Evolutionary conservation across 1,284 basidiomycete genomes (phyloP).

Genomic region (Sutorius eximius): DNA sequence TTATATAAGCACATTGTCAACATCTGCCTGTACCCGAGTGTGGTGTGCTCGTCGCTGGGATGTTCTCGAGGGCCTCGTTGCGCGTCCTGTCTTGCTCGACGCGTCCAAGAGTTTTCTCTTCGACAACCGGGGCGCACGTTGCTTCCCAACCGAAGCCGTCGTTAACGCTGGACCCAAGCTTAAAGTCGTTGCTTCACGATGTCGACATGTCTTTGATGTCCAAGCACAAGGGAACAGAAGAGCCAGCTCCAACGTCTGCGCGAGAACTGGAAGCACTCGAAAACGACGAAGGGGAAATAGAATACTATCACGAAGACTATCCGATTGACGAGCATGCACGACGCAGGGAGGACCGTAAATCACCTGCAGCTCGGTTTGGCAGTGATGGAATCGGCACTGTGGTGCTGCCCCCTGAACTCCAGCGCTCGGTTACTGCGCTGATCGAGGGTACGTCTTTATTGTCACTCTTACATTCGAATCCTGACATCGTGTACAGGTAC

Average conservation of each 20-base stretch:
- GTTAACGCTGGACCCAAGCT: conserved; percentile 62
- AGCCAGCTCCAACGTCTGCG: conserved; percentile 11
- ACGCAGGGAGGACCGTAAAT: conserved; percentile 56
- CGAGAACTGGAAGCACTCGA: conserved; percentile 59
- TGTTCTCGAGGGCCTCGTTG: conserved; percentile 27
- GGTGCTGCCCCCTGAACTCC: conserved; percentile 68
- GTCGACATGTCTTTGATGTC: conserved; percentile 61
- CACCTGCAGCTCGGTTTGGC: conserved; percentile 79
- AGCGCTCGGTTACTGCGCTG: conserved; percentile 54
- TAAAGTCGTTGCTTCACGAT: conserved; percentile 60
- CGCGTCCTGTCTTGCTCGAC: conserved; percentile 25
- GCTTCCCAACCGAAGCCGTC: conserved; percentile 43
- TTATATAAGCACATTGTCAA: conserved; percentile 25
- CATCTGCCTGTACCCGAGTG: no score
- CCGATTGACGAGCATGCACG: conserved; percentile 33
- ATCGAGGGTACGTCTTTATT: conserved; percentile 52
- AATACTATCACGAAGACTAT: conserved; percentile 28
- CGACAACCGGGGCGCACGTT: conserved; percentile 15
- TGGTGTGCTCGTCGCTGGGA: conserved; percentile 5
- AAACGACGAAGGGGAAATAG: conserved; percentile 29
- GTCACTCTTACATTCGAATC: conserved; percentile 1
- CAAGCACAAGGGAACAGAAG: conserved; percentile 33
- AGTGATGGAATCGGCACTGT: conserved; percentile 70
- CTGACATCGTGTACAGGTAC: conserved; percentile 44
- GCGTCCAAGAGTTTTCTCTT: conserved; percentile 23